phyloP scores from a whole-genome alignment of 768 basidiomycete genomes.

The Pulveroboletus sp. region DNA sequence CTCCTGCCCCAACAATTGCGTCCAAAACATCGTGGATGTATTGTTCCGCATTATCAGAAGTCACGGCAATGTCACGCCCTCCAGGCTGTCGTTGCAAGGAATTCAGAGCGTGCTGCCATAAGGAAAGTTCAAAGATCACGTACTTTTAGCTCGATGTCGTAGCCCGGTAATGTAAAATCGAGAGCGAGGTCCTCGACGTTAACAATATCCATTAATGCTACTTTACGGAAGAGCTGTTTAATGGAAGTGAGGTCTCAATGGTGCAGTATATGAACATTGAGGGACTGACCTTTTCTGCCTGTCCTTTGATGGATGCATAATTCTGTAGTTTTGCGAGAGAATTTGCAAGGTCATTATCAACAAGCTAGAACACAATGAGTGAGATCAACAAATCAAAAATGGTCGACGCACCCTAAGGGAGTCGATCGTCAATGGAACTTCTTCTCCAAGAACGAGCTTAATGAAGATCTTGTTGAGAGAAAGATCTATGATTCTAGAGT shows the following conservation, averaged over 20 bases:
- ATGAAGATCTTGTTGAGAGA: constrained; percentile 95
- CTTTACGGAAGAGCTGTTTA: constrained; percentile 51
- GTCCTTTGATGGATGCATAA: constrained; percentile 50
- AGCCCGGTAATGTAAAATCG: constrained; percentile 96
- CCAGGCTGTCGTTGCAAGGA: constrained; percentile 49
- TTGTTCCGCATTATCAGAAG: constrained; percentile 82
- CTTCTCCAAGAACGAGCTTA: constrained; percentile 83
- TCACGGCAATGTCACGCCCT: constrained; percentile 79
- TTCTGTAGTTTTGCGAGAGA: constrained; percentile 79
- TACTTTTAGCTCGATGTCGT: constrained; percentile 88
- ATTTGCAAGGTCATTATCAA: constrained; percentile 82
- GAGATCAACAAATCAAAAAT: not conserved
- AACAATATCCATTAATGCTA: constrained; percentile 57
- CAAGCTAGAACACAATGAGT: constrained; percentile 47
- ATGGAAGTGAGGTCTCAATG: not conserved
- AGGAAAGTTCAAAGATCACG: constrained; percentile 19
- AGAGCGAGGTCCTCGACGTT: constrained; percentile 85
- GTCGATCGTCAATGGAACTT: constrained; percentile 80
- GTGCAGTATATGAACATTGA: not conserved
- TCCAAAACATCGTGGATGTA: constrained; percentile 88
- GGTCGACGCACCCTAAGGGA: constrained; percentile 67
- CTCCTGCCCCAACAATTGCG: constrained; percentile 81
- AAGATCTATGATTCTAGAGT: constrained; percentile 96
- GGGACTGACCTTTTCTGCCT: constrained; percentile 53
- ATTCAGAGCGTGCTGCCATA: not conserved